These are phyloP conservation scores for Houttuynia cordata DNA, from an alignment of 164 flowering plant genomes.

Conservation along the genomic window DNA sequence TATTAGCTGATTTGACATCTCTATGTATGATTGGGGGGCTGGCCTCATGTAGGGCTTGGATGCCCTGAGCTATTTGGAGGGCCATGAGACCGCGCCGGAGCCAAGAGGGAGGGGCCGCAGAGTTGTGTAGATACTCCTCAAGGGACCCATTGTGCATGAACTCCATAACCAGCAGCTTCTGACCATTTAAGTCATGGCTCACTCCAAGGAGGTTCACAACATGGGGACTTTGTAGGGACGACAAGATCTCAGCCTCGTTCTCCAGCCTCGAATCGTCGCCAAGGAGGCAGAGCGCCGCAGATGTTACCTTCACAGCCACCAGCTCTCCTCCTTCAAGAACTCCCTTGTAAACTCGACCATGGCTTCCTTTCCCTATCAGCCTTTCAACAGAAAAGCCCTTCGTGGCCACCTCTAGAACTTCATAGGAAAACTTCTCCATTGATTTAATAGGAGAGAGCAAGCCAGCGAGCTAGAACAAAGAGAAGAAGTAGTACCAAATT, in stretches of 20 bases:
- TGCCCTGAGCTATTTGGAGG: conserved; percentile 35
- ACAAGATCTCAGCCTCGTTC: conserved; percentile 40
- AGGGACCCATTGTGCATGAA: conserved; percentile 63
- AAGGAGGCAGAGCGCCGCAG: conserved; percentile 26
- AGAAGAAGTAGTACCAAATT: neutral
- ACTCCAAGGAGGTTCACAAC: conserved; percentile 40
- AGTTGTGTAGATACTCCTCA: conserved; percentile 33
- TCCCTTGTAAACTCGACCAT: conserved; percentile 56
- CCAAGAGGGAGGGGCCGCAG: conserved; percentile 29
- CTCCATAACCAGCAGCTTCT: conserved; percentile 47
- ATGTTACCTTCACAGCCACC: conserved; percentile 40
- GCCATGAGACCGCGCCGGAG: conserved; percentile 32
- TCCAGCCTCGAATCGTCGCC: conserved; percentile 36
- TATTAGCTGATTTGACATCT: conserved; percentile 53
- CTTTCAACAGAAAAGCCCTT: conserved; percentile 31
- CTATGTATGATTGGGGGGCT: conserved; percentile 40
- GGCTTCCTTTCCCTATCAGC: conserved; percentile 74
- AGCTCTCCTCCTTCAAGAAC: conserved; percentile 19
- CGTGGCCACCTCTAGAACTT: conserved; percentile 47
- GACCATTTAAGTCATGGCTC: conserved; percentile 6
- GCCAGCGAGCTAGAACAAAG: neutral
- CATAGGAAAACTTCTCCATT: conserved; percentile 20
- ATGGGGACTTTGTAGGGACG: conserved; percentile 23
- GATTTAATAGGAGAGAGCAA: neutral
- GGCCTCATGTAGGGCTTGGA: conserved; percentile 36